Conservation (phyloP, 2,329 filamentous ascomycete genomes). For the Lachnellula subtilissima region DNA sequence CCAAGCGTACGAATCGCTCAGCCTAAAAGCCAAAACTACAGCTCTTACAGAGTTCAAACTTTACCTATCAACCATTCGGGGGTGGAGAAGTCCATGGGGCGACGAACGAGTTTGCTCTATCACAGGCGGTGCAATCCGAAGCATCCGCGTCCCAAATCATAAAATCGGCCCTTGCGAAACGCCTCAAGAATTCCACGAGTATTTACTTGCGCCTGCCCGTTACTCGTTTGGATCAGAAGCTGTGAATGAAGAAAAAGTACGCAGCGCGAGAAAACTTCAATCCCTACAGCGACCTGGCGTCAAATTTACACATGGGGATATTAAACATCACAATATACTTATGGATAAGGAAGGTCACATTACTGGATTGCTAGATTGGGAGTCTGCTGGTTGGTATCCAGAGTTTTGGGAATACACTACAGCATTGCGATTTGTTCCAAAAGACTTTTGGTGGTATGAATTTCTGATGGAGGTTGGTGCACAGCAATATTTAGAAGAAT, state of each 20-base stretch:
- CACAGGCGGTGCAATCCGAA: constrained; percentile 18
- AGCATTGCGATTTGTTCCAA: constrained; percentile 12
- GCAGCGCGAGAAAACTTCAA: constrained; percentile 11
- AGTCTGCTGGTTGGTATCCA: constrained; percentile 43
- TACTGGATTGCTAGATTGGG: constrained; percentile 44
- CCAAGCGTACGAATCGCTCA: constrained; percentile 28
- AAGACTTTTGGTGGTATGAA: constrained; percentile 21
- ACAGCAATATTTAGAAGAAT: constrained; percentile 15
- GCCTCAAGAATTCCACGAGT: constrained; percentile 17
- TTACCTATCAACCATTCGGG: constrained; percentile 34
- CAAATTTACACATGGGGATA: constrained; percentile 46
- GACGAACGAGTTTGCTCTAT: constrained; percentile 15
- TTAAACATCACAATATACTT: constrained; percentile 43
- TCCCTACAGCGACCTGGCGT: constrained; percentile 13
- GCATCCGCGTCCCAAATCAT: constrained; percentile 18
- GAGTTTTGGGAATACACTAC: constrained; percentile 33
- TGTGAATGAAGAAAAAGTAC: constrained; percentile 6
- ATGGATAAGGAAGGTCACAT: constrained; percentile 34
- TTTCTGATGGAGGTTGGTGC: constrained; percentile 18
- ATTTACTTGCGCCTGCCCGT: constrained; percentile 13
- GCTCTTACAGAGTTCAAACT: constrained; percentile 33
- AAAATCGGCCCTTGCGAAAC: constrained; percentile 17
- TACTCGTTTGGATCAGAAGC: constrained; percentile 11
- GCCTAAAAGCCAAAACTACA: constrained; percentile 28
- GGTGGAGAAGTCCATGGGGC: constrained; percentile 29